A percentile compares a stretch with the other conserved stretches of the same genome.
phyloP scores from a whole-genome alignment of 2,329 filamentous ascomycete genomes.

The Alternaria gaisen region DNA sequence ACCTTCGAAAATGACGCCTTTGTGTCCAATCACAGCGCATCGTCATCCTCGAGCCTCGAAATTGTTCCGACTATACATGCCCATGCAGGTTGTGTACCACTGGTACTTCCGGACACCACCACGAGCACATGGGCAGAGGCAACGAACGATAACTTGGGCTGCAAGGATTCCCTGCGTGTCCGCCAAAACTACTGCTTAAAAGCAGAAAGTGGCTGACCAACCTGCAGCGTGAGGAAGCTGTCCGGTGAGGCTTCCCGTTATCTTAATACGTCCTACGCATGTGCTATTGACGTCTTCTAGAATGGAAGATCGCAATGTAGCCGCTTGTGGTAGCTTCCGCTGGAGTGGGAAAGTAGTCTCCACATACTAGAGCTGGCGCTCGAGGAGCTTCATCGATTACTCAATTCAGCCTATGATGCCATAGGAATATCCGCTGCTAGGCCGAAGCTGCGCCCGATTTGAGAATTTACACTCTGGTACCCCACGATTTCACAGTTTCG shows the following conservation, averaged over 20 bases:
- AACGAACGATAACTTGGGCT: constrained; percentile 13
- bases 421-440: neutral
- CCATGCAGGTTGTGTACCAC: constrained; percentile 6
- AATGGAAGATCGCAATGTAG: constrained; percentile 4
- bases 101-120: neutral
- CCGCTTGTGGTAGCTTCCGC: constrained; percentile 7
- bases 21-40: constrained; percentile 32
- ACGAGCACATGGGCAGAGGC: constrained; percentile 2
- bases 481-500: constrained; percentile 3
- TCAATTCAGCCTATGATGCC: constrained; percentile 5
- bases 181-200: neutral
- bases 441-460: neutral
- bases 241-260: neutral
- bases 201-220: neutral
- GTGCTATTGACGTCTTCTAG: neutral
- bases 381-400: neutral
- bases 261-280: neutral
- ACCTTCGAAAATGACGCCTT: no score
- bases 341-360: neutral
- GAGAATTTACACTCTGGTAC: neutral
- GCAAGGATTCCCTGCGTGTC: constrained; percentile 14
- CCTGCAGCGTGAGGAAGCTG: neutral
- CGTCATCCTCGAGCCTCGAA: constrained; percentile 14
- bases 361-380: neutral
- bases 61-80: constrained; percentile 11